Evolutionary conservation across 768 basidiomycete species (phyloP).

Genomic region (Suillus sp.): DNA sequence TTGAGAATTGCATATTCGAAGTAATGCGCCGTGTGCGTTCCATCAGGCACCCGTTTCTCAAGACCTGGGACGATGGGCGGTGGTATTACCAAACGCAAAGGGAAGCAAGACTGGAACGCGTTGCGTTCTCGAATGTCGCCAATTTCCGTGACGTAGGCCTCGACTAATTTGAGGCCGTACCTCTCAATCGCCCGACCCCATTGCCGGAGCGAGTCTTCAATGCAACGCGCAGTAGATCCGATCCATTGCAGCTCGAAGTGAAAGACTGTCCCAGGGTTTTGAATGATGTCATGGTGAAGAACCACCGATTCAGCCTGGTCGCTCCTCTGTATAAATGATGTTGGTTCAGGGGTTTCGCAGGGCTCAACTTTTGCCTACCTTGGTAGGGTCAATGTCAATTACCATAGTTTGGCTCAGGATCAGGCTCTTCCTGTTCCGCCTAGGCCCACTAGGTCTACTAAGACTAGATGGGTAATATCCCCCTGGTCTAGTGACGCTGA

Average conservation of each 20-base stretch:
- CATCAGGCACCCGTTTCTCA: slow-evolving; percentile 67
- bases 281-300: slow-evolving; percentile 92
- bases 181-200: slow-evolving; percentile 85
- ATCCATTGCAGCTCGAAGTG: slow-evolving; percentile 99
- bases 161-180: slow-evolving; percentile 89
- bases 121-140: slow-evolving; percentile 82
- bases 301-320: slow-evolving; percentile 88
- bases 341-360: slow-evolving; percentile 5
- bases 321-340: slow-evolving; percentile 55
- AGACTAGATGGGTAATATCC: slow-evolving; percentile 40
- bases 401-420: slow-evolving; percentile 89
- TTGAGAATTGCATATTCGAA: slow-evolving; percentile 81
- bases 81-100: slow-evolving; percentile 72
- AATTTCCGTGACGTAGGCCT: slow-evolving; percentile 92
- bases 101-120: slow-evolving; percentile 90
- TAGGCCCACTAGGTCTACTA: slow-evolving; percentile 40
- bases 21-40: slow-evolving; percentile 64
- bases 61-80: slow-evolving; percentile 74
- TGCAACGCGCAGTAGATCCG: slow-evolving; percentile 86
- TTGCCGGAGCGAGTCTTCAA: slow-evolving; percentile 83
- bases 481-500: slow-evolving; percentile 21
- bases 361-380: slow-evolving; percentile 43
- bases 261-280: slow-evolving; percentile 92
- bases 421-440: slow-evolving; percentile 57
- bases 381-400: slow-evolving; percentile 81